Percentiles rank a stretch among this genome's conserved stretches.
phyloP scores from a whole-genome alignment of 495 filamentous ascomycete species.

The Trichocladium uniseriatum region DNA sequence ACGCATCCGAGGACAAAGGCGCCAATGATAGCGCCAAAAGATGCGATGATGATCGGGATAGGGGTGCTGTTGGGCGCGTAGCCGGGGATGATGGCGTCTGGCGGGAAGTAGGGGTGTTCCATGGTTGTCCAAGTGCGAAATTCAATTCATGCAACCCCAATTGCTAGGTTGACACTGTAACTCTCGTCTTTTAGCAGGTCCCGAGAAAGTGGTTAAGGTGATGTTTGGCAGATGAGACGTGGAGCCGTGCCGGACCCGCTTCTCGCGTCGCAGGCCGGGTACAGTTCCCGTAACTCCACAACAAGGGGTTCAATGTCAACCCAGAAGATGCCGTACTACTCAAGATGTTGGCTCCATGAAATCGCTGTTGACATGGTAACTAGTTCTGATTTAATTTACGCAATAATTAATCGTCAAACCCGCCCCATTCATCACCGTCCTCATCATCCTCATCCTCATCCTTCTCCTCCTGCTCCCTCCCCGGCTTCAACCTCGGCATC shows the following conservation, averaged over 20 bases:
- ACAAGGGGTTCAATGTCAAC: not conserved
- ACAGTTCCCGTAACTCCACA: not conserved
- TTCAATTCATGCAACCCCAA: too few species aligned
- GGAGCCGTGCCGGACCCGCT: not conserved
- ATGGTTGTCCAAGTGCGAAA: not conserved
- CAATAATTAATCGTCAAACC: slow-evolving; percentile 40
- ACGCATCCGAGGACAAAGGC: slow-evolving; percentile 38
- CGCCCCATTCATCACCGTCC: slow-evolving; percentile 37
- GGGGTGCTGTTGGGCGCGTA: slow-evolving; percentile 47
- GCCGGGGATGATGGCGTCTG: slow-evolving; percentile 47
- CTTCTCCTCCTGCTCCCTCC: slow-evolving; percentile 15
- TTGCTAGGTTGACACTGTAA: too few species aligned
- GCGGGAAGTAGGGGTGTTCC: slow-evolving; percentile 64
- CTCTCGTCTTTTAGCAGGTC: not conserved
- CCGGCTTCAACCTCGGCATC: slow-evolving; percentile 30
- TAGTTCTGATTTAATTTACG: too few species aligned
- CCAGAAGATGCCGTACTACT: too few species aligned
- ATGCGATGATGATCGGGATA: slow-evolving; percentile 38
- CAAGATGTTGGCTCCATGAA: too few species aligned
- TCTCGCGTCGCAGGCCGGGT: not conserved
- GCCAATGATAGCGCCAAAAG: slow-evolving; percentile 38
- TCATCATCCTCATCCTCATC: not conserved
- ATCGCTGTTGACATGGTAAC: too few species aligned
- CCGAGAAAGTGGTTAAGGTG: not conserved
- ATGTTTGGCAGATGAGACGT: not conserved